These are phyloP conservation scores for Fusarium devonianum DNA, from an alignment of 2,329 filamentous ascomycete species.

Conservation along the genomic window DNA sequence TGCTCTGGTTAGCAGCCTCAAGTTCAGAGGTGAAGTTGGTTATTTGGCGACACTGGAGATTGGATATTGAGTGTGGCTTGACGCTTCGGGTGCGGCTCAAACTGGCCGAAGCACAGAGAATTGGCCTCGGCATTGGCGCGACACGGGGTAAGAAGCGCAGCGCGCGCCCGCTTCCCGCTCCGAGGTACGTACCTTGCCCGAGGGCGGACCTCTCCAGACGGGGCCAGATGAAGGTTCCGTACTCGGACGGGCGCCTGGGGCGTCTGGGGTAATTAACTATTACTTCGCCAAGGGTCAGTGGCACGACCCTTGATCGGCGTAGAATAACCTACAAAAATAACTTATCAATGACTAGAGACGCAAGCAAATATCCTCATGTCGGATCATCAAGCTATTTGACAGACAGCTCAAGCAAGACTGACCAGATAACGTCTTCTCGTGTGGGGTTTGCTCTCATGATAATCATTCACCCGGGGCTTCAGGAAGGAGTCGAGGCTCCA, in stretches of 20 bases:
- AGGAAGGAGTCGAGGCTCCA: too few species aligned
- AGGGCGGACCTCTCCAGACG: conserved; percentile 1
- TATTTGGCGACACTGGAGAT: conserved; percentile 15
- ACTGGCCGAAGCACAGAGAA: conserved; percentile 26
- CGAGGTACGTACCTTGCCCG: conserved; percentile 31
- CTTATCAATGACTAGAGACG: too few species aligned
- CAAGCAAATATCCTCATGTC: too few species aligned
- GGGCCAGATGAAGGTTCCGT: too few species aligned
- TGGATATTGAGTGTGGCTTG: conserved; percentile 21
- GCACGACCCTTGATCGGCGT: conserved; percentile 1
- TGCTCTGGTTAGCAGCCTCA: conserved; percentile 8
- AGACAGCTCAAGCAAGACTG: too few species aligned
- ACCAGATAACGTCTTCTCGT: too few species aligned
- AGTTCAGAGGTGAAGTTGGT: conserved; percentile 7
- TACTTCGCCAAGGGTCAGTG: conserved; percentile 2
- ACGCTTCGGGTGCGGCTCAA: conserved; percentile 35
- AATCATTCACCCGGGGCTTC: too few species aligned
- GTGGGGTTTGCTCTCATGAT: too few species aligned
- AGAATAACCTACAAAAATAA: too few species aligned
- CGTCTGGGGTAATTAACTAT: conserved; percentile 30
- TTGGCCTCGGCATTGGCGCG: conserved; percentile 32
- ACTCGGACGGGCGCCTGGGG: too few species aligned
- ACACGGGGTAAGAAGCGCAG: too few species aligned
- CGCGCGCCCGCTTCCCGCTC: conserved; percentile 8
- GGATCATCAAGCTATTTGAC: too few species aligned